phyloP scores from a whole-genome alignment of 257 asterid genomes.

The Mitragyna speciosa region DNA sequence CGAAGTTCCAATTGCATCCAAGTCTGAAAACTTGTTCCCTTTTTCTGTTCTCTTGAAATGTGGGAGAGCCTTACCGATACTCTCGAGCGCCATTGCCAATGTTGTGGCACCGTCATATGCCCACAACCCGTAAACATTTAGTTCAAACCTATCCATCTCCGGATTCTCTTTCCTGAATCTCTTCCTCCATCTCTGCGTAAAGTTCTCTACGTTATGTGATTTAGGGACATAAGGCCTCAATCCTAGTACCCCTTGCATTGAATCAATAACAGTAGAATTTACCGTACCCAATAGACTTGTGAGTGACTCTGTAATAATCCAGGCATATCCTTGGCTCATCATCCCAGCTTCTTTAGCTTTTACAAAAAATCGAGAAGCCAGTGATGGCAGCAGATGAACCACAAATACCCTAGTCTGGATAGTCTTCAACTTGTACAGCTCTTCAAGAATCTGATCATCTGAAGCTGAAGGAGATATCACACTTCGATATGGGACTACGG shows the following conservation, averaged over 20 bases:
- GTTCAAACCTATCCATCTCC: conserved; percentile 26
- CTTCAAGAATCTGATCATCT: conserved; percentile 32
- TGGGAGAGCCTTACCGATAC: conserved; percentile 18
- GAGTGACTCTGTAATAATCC: conserved; percentile 49
- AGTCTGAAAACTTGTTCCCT: conserved; percentile 25
- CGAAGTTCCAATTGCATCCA: conserved; percentile 43
- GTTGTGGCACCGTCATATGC: conserved; percentile 43
- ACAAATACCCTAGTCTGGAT: conserved; percentile 51
- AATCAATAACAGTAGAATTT: conserved; percentile 33
- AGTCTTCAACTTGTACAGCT: conserved; percentile 35
- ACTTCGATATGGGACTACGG: conserved; percentile 29
- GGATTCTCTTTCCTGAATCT: conserved; percentile 47
- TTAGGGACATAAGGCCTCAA: conserved; percentile 41
- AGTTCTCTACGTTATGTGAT: conserved; percentile 20
- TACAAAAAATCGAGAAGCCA: conserved; percentile 40
- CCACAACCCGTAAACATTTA: conserved; percentile 49
- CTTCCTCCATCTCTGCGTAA: conserved; percentile 38
- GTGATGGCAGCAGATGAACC: conserved; percentile 36
- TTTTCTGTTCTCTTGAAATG: conserved; percentile 9
- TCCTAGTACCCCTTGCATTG: conserved; percentile 61
- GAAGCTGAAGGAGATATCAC: conserved; percentile 35
- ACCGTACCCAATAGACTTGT: conserved; percentile 38
- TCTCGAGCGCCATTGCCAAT: conserved; percentile 39
- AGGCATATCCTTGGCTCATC: conserved; percentile 46
- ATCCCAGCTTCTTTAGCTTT: conserved; percentile 42